Evolutionary conservation across 108 stramenopile genomes (phyloP), one percentile per base, ranked within the genome.

Genomic region (Stephanodiscus triporus): DNA sequence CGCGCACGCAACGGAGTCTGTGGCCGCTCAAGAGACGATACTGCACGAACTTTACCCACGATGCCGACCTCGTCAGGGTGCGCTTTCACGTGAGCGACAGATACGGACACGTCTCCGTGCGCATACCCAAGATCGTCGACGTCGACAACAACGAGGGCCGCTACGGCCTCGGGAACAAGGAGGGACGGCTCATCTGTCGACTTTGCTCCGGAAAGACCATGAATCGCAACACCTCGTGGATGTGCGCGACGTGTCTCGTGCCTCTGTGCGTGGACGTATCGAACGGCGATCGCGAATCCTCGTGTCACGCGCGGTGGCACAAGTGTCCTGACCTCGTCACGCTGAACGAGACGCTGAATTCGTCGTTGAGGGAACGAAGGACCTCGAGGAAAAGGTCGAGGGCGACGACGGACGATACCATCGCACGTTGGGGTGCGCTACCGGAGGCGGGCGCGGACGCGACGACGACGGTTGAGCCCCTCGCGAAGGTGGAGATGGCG

Each of bases 161-260:
- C 0, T 56, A 56, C 42, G 54, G 68, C 49, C 24, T 40, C 23
- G 68, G 68, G 27, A 78, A 78, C 37, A 78, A 60, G 65, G 77
- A 78, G 48, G 77, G 77, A 0, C 43, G 77, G 9, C 49, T 78
- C 29, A 78, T 78, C 22, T 78, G 77, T 49, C 69, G 69, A 48
- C 42, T 78, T 1, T 78, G 77, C 29, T 63, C 60, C 30, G 77
- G 77, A 16, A 63, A 63, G 19, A 66, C 70, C 16, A 65, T 62
- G 42, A 78, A 78, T 37, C 69, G 77, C 22, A 78, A 78, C 57
- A 78, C 77, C 34, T 70, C 69, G 14, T 78, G 77, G 77, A 78
- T 78, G 77, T 78, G 77, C 17, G 49, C 45, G 36, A 71, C 70
- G 23, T 78, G 77, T 24, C 19, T 58, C 24, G 77, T 78, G 3